A percentile compares a stretch with the other conserved stretches of the same genome.
phyloP scores from a whole-genome alignment of 73 alveolate genomes.

The Stentor coeruleus region DNA sequence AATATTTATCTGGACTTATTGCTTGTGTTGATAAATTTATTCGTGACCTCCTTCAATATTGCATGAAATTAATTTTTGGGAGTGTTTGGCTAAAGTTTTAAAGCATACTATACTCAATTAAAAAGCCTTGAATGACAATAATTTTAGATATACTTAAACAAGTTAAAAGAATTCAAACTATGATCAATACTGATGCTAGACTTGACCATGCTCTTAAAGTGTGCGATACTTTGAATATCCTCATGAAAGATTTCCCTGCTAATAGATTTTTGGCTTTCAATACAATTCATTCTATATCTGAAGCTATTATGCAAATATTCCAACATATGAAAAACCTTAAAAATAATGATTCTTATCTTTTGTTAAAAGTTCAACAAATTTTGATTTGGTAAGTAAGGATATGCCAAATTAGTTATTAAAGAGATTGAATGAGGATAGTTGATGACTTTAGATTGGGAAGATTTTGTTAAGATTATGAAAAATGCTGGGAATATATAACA shows the following conservation, averaged over 20 bases:
- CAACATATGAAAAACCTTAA: conserved; percentile 49
- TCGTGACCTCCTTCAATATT: conserved; percentile 75
- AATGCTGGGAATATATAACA: conserved; percentile 34
- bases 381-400: conserved; percentile 77
- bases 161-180: conserved; percentile 69
- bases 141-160: conserved; percentile 70
- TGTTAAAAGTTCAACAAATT: conserved; percentile 54
- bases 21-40: conserved; percentile 75
- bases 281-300: conserved; percentile 49
- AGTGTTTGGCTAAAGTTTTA: conserved; percentile 60
- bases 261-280: conserved; percentile 62
- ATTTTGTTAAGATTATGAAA: conserved; percentile 45
- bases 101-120: conserved; percentile 71
- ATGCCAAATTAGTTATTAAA: conserved; percentile 57
- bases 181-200: conserved; percentile 71
- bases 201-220: conserved; percentile 63
- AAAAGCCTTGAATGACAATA: conserved; percentile 86
- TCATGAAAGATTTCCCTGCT: conserved; percentile 82
- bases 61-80: conserved; percentile 86
- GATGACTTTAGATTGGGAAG: conserved; percentile 52
- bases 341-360: conserved; percentile 58
- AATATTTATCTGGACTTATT: conserved; percentile 33
- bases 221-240: conserved; percentile 58
- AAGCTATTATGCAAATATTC: conserved; percentile 59
- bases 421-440: conserved; percentile 39